Base-by-base conservation (phyloP, 306 rosid species). In the Quercus cerris region DNA sequence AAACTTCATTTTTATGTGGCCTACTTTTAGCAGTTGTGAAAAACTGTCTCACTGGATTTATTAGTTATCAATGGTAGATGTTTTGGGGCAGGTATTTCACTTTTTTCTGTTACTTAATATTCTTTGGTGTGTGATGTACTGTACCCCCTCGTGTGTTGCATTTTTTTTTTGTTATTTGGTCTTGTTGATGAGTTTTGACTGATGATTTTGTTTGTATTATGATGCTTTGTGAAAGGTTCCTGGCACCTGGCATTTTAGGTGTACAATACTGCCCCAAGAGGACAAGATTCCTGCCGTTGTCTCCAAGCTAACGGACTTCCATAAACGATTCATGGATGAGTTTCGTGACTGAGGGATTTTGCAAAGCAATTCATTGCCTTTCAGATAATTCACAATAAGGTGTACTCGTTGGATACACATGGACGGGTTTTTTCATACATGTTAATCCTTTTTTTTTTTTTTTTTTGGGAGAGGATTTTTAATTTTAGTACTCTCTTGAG, bases 211-310 rank as follows among this genome's bases (percentile, higher is more conserved):
- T 75, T 69, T 78, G 59, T 20, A 17, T 62, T n/a, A 27, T 76
- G 58, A 18, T 57, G 62, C 78, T 44, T 83, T 23, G 56, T 80
- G 78, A 81, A 81, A 94, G 97, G 98, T 89, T 81, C 90, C 97
- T 7, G 97, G 99, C 54, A 96, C 97, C 58, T 96, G 98, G 99
- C 99, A 96, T 82, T 93, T 96, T 61, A 93, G 99, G 78, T 93
- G 97, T 87, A 96, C 99, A 23, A 93, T 96, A 54, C 86, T 96
- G 81, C 99, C 98, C 33, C 94, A 80, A 77, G 99, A 96, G 90
- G 99, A 93, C n/a, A 96, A 92, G 90, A 91, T 96, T 86, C 99
- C 98, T 7, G 97, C 93, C 0, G 54, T 96, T 7, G 90, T 90
- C 59, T 20, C 86, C 49, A 94, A 97, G 18, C 79, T 96, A 86